A percentile compares a stretch with the other conserved stretches of the same genome.
Conservation (phyloP, 129 eudicot species). For the Ambrosia artemisiifolia region DNA sequence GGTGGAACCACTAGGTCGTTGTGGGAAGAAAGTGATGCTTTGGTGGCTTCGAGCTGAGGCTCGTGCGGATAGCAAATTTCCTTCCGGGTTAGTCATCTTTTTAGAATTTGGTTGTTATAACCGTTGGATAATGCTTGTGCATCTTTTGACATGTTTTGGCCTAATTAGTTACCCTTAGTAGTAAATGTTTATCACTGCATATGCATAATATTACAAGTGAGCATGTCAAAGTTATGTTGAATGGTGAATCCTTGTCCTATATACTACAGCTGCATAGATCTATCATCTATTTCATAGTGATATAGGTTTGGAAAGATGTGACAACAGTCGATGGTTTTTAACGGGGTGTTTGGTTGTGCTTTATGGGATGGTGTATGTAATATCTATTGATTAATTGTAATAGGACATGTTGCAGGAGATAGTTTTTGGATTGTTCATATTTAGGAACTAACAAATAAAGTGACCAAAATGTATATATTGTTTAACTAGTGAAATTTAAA, state of each 20-base stretch:
- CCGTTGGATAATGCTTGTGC: constrained; percentile 8
- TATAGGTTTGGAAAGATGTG: constrained; percentile 5
- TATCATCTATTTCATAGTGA: constrained; percentile 8
- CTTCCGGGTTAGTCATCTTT: constrained; percentile 65
- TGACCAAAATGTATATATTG: constrained; percentile 6
- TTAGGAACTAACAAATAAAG: neutral
- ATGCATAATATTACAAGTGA: constrained; percentile 1
- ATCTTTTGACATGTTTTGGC: neutral
- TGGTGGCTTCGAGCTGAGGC: constrained; percentile 99
- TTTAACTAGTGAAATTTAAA: neutral
- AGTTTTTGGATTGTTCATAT: neutral
- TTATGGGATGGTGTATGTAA: neutral
- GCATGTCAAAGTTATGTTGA: neutral
- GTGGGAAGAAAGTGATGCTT: constrained; percentile 87
- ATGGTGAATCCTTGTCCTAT: neutral
- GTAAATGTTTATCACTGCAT: constrained; percentile 1
- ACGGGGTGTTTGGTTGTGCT: neutral
- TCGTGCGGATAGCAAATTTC: constrained; percentile 93
- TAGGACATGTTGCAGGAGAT: constrained; percentile 1
- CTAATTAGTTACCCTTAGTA: neutral
- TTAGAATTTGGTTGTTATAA: neutral
- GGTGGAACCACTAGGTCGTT: constrained; percentile 89
- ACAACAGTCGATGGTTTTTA: constrained; percentile 6
- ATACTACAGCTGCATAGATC: neutral
- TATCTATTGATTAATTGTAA: neutral